A percentile compares a stretch with the other conserved stretches of the same genome.
phyloP scores from a whole-genome alignment of 2,329 filamentous ascomycete species.

The Aspergillus sp. region DNA sequence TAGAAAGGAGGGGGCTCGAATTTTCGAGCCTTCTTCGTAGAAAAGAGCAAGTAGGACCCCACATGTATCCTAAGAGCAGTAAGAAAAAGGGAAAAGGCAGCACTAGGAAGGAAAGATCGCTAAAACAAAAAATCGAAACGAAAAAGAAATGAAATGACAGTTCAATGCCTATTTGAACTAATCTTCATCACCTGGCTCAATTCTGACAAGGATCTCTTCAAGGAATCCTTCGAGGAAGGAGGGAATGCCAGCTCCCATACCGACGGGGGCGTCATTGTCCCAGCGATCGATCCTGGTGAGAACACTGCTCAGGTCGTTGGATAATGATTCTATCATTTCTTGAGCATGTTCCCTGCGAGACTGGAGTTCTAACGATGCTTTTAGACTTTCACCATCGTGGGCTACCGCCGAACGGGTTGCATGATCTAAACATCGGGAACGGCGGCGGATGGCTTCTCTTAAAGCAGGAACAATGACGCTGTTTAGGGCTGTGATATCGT shows the following conservation, averaged over 20 bases:
- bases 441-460: conserved; percentile 83
- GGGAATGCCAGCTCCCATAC: conserved; percentile 87
- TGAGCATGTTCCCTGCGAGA: conserved; percentile 73
- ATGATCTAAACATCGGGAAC: conserved; percentile 58
- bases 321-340: conserved; percentile 76
- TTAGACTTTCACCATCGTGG: conserved; percentile 55
- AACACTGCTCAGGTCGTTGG: conserved; percentile 76
- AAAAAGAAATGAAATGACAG: neutral
- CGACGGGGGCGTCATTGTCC: conserved; percentile 82
- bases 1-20: too few relatives aligned
- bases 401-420: conserved; percentile 31
- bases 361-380: conserved; percentile 49
- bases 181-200: conserved; percentile 66
- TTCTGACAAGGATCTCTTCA: conserved; percentile 88
- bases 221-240: conserved; percentile 89
- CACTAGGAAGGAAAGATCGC: conserved; percentile 3
- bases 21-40: neutral
- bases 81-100: neutral
- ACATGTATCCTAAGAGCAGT: neutral
- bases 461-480: conserved; percentile 92
- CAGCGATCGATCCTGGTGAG: conserved; percentile 89
- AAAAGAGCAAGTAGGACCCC: neutral
- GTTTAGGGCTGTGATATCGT: conserved; percentile 79
- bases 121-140: neutral
- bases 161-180: neutral